Evolutionary conservation across 164 flowering plant genomes (phyloP), one percentile per base, ranked within the genome.

Genomic region (Malania oleifera): DNA sequence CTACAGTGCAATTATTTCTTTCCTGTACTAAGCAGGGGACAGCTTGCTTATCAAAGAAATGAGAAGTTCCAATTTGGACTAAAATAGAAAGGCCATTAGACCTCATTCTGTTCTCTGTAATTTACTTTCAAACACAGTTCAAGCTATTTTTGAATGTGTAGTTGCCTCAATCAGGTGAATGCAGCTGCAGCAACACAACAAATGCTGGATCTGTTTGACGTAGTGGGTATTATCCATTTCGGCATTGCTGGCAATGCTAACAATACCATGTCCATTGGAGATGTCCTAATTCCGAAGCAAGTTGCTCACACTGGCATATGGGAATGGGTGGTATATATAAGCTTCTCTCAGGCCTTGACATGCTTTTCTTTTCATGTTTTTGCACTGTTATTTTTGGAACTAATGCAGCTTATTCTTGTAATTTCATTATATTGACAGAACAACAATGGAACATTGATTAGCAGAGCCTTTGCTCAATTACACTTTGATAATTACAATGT

Each of bases 101-200:
- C n/a, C n/a, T n/a, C n/a, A n/a, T n/a, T n/a, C n/a, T n/a, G n/a
- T n/a, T n/a, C n/a, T n/a, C n/a, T n/a, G n/a, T n/a, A 46, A 20
- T 7, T 46, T 20, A 31, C 50, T 20, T 46, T 12, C 26, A 2
- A 20, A 11, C 9, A 46, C 50, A 20, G 7, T 10, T 22, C 9
- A 31, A 31, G 35, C 35, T 31, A 31, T 31, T 46, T 46, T 41
- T 1, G 9, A 56, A 38, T 39, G 8, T 39, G 48, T 7, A 10
- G 14, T 52, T 52, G 40, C 37, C 47, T 58, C 2, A 22, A 43
- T 55, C 62, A 76, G 80, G 54, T 63, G 35, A 76, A 76, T 54
- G 80, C 75, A 10, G 80, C 71, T 24, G 67, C 73, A 37, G 47
- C 69, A 29, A 76, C 77, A 24, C 77, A 76, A 54, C 77, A 67